Evolutionary conservation across 1,284 basidiomycete genomes (phyloP).

Genomic region (Porphyrellus sp.): DNA sequence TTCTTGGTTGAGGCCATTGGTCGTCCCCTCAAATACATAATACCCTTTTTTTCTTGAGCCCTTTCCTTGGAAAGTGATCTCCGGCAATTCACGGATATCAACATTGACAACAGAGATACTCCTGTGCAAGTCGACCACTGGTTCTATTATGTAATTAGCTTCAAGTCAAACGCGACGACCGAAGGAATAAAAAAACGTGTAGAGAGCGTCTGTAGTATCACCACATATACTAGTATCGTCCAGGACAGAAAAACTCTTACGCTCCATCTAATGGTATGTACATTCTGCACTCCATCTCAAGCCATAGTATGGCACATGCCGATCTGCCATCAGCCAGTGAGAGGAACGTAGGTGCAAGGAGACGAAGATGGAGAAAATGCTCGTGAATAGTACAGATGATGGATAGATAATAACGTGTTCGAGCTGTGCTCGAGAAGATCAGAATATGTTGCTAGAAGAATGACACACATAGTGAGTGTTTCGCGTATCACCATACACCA

Average conservation of each 20-base stretch:
- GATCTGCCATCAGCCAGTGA: background rate
- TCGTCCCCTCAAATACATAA: background rate
- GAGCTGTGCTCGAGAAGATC: background rate
- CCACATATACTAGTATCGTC: no score
- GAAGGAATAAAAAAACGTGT: no score
- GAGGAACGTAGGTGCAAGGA: background rate
- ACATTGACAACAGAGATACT: no score
- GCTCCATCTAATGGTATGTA: background rate
- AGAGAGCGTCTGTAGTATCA: no score
- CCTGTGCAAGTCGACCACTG: no score
- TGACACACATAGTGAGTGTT: background rate
- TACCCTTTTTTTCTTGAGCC: background rate
- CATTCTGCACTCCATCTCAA: background rate
- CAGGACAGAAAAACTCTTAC: background rate
- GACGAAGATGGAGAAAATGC: background rate
- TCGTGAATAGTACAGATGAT: background rate
- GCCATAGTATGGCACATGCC: background rate
- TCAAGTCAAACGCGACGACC: no score
- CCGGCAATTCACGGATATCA: slow-evolving; percentile 3
- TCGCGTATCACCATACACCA: background rate
- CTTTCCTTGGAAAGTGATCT: background rate
- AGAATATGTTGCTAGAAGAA: background rate
- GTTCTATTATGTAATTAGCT: no score
- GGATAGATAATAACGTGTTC: background rate
- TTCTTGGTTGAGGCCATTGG: background rate